These are phyloP conservation scores for Xylaria cubensis DNA, from an alignment of 495 filamentous ascomycete species.

Conservation along the genomic window DNA sequence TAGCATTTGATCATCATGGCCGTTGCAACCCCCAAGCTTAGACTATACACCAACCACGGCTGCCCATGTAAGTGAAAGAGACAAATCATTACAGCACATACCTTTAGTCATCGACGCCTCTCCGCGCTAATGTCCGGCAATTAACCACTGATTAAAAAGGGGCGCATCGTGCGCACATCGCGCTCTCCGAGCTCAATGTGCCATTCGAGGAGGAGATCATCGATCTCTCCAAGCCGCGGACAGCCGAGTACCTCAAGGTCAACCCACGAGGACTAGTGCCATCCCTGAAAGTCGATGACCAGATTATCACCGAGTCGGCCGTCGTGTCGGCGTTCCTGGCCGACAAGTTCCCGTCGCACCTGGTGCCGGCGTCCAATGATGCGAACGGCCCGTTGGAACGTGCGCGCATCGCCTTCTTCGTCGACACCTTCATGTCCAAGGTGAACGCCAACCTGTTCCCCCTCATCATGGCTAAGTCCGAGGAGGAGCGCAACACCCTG, in stretches of 20 bases:
- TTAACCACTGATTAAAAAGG: conserved; percentile 37
- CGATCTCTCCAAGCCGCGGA: conserved; percentile 73
- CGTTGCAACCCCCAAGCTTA: conserved; percentile 48
- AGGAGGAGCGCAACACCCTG: conserved; percentile 47
- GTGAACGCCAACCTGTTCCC: conserved; percentile 55
- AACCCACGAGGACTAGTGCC: conserved; percentile 89
- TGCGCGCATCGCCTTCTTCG: conserved; percentile 77
- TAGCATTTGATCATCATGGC: conserved; percentile 35
- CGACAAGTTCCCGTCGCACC: conserved; percentile 55
- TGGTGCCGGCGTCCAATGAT: conserved; percentile 56
- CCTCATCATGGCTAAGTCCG: conserved; percentile 46
- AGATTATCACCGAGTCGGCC: conserved; percentile 74
- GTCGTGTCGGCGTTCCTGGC: conserved; percentile 80
- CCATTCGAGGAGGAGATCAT: conserved; percentile 83
- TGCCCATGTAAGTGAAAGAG: conserved; percentile 66
- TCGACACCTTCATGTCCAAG: conserved; percentile 75
- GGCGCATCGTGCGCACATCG: conserved; percentile 83
- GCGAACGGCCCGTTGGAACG: conserved; percentile 57
- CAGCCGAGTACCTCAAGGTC: conserved; percentile 82
- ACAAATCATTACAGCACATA: not conserved
- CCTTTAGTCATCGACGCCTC: not conserved
- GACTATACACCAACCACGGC: conserved; percentile 74
- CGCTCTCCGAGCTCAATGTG: conserved; percentile 72
- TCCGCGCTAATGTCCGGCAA: not conserved
- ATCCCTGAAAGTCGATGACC: conserved; percentile 69